Evolutionary conservation across 345 rosid species (phyloP).

Genomic region (Aethionema arabicum): DNA sequence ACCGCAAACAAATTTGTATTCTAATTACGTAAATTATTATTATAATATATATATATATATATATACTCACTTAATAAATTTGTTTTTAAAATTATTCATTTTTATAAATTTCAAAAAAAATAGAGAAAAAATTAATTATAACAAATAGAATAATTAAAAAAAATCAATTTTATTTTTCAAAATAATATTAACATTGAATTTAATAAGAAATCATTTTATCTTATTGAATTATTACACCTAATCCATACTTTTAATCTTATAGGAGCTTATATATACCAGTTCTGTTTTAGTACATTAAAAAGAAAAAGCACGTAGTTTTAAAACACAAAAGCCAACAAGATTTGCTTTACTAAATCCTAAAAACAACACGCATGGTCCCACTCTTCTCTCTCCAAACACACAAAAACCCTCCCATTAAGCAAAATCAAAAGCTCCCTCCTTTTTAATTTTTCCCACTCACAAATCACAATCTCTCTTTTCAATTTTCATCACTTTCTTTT

Average conservation of each 20-base stretch:
- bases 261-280: background rate
- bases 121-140: too few species aligned
- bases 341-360: constrained; percentile 40
- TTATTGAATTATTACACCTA: background rate
- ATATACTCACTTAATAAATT: too few species aligned
- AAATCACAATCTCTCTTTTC: constrained; percentile 23
- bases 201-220: too few species aligned
- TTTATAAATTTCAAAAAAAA: too few species aligned
- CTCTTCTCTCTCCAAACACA: constrained; percentile 33
- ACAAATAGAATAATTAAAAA: too few species aligned
- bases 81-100: too few species aligned
- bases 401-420: constrained; percentile 40
- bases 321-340: constrained; percentile 38
- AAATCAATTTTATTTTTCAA: too few species aligned
- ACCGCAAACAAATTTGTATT: background rate
- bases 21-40: too few species aligned
- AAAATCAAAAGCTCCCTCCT: constrained; percentile 40
- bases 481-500: constrained; percentile 31
- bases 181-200: too few species aligned
- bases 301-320: constrained; percentile 36
- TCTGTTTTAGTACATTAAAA: background rate
- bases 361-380: constrained; percentile 50
- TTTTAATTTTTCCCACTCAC: constrained; percentile 20
- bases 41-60: too few species aligned
- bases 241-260: too few species aligned